These are phyloP conservation scores for Rhizopogon parksii DNA, from an alignment of 1,284 basidiomycete genomes.

Conservation along the genomic window DNA sequence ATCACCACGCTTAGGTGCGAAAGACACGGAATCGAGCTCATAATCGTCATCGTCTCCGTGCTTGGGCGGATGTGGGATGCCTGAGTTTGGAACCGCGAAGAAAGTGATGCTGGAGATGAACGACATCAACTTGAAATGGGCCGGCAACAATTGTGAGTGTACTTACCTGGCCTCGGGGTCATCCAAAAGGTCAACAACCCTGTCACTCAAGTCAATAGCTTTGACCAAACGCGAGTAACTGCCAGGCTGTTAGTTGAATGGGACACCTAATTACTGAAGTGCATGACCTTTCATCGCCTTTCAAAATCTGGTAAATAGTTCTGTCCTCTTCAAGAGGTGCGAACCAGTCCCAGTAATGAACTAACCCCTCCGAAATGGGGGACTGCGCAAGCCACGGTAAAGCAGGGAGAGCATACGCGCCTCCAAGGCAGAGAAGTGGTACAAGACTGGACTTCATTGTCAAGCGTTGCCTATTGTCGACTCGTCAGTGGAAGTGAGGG, in stretches of 20 bases:
- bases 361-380: constrained; percentile 9
- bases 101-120: constrained; percentile 39
- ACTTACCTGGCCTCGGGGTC: constrained; percentile 34
- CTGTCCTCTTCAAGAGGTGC: constrained; percentile 14
- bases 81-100: constrained; percentile 45
- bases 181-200: constrained; percentile 35
- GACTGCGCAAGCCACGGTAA: constrained; percentile 22
- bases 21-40: neutral
- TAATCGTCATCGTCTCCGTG: neutral
- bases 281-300: constrained; percentile 29
- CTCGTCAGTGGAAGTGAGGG: too few relatives aligned
- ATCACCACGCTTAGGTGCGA: neutral
- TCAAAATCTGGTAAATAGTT: constrained; percentile 39
- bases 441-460: constrained; percentile 15
- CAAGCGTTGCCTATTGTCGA: neutral
- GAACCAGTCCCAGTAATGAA: constrained; percentile 7
- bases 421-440: constrained; percentile 11
- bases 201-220: constrained; percentile 39
- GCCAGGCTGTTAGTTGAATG: neutral
- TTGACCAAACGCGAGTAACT: constrained; percentile 39
- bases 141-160: neutral
- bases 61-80: constrained; percentile 28
- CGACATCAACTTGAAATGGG: neutral
- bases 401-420: constrained; percentile 15
- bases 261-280: neutral